Evolutionary conservation across 768 basidiomycete genomes (phyloP).

Genomic region (Albatrellus ellisii): DNA sequence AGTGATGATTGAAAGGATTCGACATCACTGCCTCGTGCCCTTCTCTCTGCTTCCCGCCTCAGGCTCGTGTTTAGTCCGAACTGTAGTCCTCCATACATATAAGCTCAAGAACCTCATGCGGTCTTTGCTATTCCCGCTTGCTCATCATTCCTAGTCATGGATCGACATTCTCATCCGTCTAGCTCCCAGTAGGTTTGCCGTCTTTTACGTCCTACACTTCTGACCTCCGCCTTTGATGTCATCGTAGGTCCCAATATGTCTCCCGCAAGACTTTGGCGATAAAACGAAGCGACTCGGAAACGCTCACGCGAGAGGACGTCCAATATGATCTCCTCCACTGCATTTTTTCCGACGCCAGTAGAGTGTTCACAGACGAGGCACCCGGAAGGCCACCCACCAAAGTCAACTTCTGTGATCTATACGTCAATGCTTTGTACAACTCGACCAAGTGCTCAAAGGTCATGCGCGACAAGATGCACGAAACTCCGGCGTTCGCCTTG

Average conservation of each 20-base stretch:
- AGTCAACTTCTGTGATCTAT: conserved; percentile 73
- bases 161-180: conserved; percentile 6
- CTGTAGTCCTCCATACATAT: conserved; percentile 1
- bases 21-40: conserved; percentile 1
- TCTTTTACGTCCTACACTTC: conserved; percentile 16
- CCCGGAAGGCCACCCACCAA: conserved; percentile 30
- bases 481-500: conserved; percentile 62
- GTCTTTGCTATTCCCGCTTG: no score
- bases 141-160: conserved; percentile 2
- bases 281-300: conserved; percentile 74
- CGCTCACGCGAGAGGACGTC: conserved; percentile 71
- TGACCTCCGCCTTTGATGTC: conserved; percentile 47
- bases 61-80: not conserved
- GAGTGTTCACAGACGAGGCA: conserved; percentile 59
- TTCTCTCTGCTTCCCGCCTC: conserved; percentile 1
- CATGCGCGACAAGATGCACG: conserved; percentile 78
- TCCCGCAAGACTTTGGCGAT: conserved; percentile 56
- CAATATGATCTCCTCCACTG: conserved; percentile 75
- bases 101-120: not conserved
- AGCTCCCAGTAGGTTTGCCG: conserved; percentile 14
- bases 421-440: conserved; percentile 68
- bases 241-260: conserved; percentile 25
- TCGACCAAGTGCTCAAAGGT: conserved; percentile 81
- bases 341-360: conserved; percentile 58
- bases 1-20: not conserved